These are phyloP conservation scores for Phytophthora foliorum DNA, from an alignment of 352 stramenopile genomes.

Conservation along the genomic window DNA sequence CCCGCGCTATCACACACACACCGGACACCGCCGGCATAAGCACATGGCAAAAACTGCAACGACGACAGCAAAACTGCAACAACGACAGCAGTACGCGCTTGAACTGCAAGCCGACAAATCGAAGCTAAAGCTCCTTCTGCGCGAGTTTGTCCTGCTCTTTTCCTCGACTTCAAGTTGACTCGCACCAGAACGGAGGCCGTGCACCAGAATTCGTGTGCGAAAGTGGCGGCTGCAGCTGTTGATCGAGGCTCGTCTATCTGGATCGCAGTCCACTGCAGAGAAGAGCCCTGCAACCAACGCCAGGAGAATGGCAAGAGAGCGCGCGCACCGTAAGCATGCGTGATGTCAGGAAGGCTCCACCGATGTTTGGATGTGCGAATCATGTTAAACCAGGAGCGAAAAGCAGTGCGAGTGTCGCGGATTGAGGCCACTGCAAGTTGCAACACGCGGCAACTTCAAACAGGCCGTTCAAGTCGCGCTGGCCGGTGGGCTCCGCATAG, in stretches of 20 bases:
- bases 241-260: constrained; percentile 32
- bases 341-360: constrained; percentile 6
- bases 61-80: constrained; percentile 17
- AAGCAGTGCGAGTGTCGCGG: constrained; percentile 4
- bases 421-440: not conserved
- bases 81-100: constrained; percentile 10
- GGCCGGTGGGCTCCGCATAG: not conserved
- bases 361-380: constrained; percentile 9
- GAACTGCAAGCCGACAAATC: constrained; percentile 36
- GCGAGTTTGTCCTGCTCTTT: constrained; percentile 40
- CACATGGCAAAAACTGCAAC: constrained; percentile 24
- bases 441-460: constrained; percentile 27
- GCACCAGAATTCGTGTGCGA: constrained; percentile 36
- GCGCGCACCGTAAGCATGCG: constrained; percentile 13
- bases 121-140: constrained; percentile 35
- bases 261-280: not conserved
- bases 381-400: constrained; percentile 22
- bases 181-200: constrained; percentile 19
- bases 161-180: constrained; percentile 43
- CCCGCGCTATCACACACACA: constrained; percentile 16
- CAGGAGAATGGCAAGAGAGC: not conserved
- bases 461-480: constrained; percentile 22
- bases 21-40: constrained; percentile 20
- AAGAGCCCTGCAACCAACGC: not conserved
- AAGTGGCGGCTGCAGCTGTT: constrained; percentile 27